Evolutionary conservation across 2,329 filamentous ascomycete genomes (phyloP), one percentile per base, ranked within the genome.

Genomic region (Fonsecaea erecta): DNA sequence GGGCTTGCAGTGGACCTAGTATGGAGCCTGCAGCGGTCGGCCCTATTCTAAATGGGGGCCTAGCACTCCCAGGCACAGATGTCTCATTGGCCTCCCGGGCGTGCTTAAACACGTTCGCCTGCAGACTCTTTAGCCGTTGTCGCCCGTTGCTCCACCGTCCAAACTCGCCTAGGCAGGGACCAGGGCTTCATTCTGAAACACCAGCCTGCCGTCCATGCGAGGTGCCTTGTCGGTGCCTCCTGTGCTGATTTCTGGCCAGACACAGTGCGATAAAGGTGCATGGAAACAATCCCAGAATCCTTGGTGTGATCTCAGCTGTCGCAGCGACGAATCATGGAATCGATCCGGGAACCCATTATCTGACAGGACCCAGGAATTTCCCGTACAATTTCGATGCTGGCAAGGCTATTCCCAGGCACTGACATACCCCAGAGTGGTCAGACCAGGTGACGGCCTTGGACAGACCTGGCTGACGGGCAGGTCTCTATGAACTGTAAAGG

Each of bases 181-280:
- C 64, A 61, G 55, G 37, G 60, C 32, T 18, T 48, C n/a, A 60
- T 34, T 53, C 61, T 67, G 65, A 67, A 67, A 67, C 65, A 67
- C 58, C 34, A 37, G 28, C 57, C 43, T 48, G 43, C 43, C 43
- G 48, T 51, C 43, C 28, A 37, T 60, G 57, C 57, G 57, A 24
- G 11, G 37, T 40, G 16, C 37, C 37, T 40, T 5, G 5, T 11
- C 32, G 28, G 14, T 58, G 35, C 28, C 52, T 58, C 63, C 58
- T 65, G 58, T 53, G 57, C 57, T 40, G 46, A 57, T 51, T 65
- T 52, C 57, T 61, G 62, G 28, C 28, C 3, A 30, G 28, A 30
- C 28, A 8, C 28, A 30, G 28, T 30, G 28, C 28, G 28, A 30
- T 3, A 8, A 30, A 30, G 28, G 24, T 16, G 28, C 24, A 59